Percentiles rank a stretch among this genome's conserved stretches.
These are phyloP conservation scores for Fistulinella prunicolor DNA, from an alignment of 768 basidiomycete genomes.

Conservation along the genomic window DNA sequence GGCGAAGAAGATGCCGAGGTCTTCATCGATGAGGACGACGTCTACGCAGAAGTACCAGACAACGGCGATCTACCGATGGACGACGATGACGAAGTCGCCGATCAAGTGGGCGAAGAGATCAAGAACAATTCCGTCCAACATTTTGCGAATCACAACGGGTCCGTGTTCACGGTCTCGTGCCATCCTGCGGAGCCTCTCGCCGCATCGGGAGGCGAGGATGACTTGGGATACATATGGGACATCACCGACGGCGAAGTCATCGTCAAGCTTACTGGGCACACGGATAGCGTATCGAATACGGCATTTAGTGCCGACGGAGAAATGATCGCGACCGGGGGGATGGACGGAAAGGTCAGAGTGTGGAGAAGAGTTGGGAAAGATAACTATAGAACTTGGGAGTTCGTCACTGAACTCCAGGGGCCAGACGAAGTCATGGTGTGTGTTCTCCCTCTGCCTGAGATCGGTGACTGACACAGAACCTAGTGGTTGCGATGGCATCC, in stretches of 20 bases:
- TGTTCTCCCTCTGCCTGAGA: slow-evolving; percentile 10
- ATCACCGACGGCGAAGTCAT: slow-evolving; percentile 77
- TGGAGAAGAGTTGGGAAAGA: slow-evolving; percentile 85
- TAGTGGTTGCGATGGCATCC: slow-evolving; percentile 98
- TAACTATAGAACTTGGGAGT: slow-evolving; percentile 84
- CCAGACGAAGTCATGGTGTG: slow-evolving; percentile 94
- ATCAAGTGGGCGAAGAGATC: slow-evolving; percentile 40
- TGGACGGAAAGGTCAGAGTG: slow-evolving; percentile 93
- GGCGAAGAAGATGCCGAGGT: slow-evolving; percentile 50
- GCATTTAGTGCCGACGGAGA: slow-evolving; percentile 89
- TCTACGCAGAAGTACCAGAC: slow-evolving; percentile 60
- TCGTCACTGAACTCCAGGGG: slow-evolving; percentile 88
- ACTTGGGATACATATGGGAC: slow-evolving; percentile 92
- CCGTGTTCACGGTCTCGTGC: slow-evolving; percentile 80
- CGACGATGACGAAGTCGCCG: slow-evolving; percentile 58
- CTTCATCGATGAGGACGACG: slow-evolving; percentile 65
- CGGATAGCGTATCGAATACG: slow-evolving; percentile 80
- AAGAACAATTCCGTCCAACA: slow-evolving; percentile 67
- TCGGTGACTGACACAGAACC: slow-evolving; percentile 1
- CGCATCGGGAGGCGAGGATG: slow-evolving; percentile 93
- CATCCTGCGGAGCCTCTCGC: slow-evolving; percentile 84
- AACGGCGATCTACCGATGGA: slow-evolving; percentile 73
- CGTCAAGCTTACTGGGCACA: slow-evolving; percentile 86
- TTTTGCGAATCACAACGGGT: slow-evolving; percentile 65
- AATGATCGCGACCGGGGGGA: slow-evolving; percentile 92